Evolutionary conservation across 208 protist genomes (phyloP).

Genomic region (Acanthamoeba castellanii): DNA sequence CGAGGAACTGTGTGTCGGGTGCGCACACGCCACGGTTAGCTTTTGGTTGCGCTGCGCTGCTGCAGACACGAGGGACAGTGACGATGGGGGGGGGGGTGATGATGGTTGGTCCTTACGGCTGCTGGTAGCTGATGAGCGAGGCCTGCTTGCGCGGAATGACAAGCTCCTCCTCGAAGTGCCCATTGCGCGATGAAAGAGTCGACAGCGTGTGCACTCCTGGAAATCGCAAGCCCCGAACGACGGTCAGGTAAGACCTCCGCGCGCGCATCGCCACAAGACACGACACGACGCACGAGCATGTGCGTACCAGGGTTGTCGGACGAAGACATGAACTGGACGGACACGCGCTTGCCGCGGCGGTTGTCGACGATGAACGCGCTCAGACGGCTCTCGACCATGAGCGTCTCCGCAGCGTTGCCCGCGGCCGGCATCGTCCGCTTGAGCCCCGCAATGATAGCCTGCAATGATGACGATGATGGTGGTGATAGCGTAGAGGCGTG

Average conservation of each 20-base stretch:
- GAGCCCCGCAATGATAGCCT: conserved; percentile 28
- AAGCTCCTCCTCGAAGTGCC: conserved; percentile 66
- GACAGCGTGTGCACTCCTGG: conserved; percentile 9
- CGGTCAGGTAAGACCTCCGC: background rate
- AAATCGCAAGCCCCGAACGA: background rate
- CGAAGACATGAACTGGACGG: conserved; percentile 38
- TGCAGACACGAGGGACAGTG: background rate
- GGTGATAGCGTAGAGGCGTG: background rate
- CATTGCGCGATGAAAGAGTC: conserved; percentile 38
- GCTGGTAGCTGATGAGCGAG: conserved; percentile 55
- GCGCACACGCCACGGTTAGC: background rate
- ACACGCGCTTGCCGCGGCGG: conserved; percentile 57
- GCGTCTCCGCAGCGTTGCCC: conserved; percentile 31
- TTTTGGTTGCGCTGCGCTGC: background rate
- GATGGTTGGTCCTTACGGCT: background rate
- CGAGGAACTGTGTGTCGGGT: background rate
- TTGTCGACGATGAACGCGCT: conserved; percentile 61
- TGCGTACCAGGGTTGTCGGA: background rate
- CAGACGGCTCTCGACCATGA: conserved; percentile 28
- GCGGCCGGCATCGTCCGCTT: conserved; percentile 35
- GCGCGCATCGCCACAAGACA: background rate
- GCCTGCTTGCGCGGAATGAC: conserved; percentile 35
- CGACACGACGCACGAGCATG: background rate
- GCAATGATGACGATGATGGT: background rate
- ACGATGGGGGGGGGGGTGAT: background rate